phyloP scores from a whole-genome alignment of 1,139 yeast species.

The Geotrichum australiense region DNA sequence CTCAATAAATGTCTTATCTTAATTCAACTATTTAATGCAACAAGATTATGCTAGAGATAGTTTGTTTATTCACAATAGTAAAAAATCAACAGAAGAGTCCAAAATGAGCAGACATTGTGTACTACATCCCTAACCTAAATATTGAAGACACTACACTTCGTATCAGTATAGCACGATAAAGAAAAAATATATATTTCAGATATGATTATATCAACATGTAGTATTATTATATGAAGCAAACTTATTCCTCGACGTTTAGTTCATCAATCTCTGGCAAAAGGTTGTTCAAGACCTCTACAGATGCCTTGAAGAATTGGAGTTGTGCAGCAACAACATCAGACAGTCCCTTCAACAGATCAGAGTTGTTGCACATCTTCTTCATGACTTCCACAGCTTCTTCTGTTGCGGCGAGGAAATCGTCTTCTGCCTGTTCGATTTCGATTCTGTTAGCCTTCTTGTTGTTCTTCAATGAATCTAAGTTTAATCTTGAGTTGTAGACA shows the following conservation, averaged over 20 bases:
- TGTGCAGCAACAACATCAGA: constrained; percentile 72
- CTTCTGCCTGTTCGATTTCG: constrained; percentile 79
- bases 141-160: too few species aligned
- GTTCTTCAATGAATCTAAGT: constrained; percentile 73
- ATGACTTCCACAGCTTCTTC: constrained; percentile 82
- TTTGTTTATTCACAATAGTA: too few species aligned
- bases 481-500: constrained; percentile 73
- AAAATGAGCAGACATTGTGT: too few species aligned
- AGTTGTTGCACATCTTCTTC: constrained; percentile 73
- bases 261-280: constrained; percentile 60
- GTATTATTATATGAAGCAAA: too few species aligned
- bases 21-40: too few species aligned
- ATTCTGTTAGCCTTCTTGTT: constrained; percentile 64
- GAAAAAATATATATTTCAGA: too few species aligned
- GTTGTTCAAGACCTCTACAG: constrained; percentile 59
- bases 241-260: constrained; percentile 48
- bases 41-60: too few species aligned
- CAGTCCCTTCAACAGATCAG: constrained; percentile 65
- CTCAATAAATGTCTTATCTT: too few species aligned
- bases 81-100: too few species aligned
- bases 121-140: too few species aligned
- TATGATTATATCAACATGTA: too few species aligned
- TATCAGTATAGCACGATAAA: too few species aligned
- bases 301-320: constrained; percentile 74
- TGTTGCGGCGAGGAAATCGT: constrained; percentile 83